Evolutionary conservation across 139 green algal species (phyloP).

Genomic region (Astrephomene gubernaculifera): DNA sequence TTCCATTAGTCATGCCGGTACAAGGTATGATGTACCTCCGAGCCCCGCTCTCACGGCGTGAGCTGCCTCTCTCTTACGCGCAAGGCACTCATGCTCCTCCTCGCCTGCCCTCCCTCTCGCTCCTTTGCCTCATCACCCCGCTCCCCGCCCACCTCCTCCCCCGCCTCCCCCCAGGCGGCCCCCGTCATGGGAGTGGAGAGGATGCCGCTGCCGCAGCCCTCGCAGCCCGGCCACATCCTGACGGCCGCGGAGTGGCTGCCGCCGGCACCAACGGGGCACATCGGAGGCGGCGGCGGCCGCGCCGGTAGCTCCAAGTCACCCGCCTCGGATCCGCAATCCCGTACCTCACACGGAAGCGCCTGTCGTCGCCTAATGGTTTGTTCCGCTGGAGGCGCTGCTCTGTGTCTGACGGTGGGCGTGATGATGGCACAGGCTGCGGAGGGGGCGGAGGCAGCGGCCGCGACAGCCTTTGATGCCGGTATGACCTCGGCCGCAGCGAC

Average conservation of each 20-base stretch:
- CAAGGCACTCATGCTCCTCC: too few relatives aligned
- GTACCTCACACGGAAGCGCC: neutral
- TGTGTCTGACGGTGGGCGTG: neutral
- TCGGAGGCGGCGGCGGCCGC: neutral
- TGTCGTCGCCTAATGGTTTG: slow-evolving; percentile 22
- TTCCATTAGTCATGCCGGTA: too few relatives aligned
- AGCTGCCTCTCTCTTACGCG: too few relatives aligned
- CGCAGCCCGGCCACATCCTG: neutral
- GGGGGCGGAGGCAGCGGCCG: neutral
- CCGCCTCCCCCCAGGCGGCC: neutral
- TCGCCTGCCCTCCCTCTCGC: neutral
- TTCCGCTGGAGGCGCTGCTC: neutral
- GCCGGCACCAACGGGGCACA: neutral
- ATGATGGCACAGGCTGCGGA: neutral
- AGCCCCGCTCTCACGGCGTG: too few relatives aligned
- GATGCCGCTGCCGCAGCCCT: neutral
- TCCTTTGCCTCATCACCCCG: too few relatives aligned
- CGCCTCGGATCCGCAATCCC: neutral
- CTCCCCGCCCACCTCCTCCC: neutral
- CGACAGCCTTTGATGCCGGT: neutral
- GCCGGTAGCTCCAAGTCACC: neutral
- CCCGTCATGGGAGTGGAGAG: slow-evolving; percentile 14
- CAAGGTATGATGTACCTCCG: too few relatives aligned
- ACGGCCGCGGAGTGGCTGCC: slow-evolving; percentile 28
- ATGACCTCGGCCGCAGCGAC: neutral